These are phyloP conservation scores for Nitzschia palea DNA, from an alignment of 108 stramenopile species.

Conservation along the genomic window DNA sequence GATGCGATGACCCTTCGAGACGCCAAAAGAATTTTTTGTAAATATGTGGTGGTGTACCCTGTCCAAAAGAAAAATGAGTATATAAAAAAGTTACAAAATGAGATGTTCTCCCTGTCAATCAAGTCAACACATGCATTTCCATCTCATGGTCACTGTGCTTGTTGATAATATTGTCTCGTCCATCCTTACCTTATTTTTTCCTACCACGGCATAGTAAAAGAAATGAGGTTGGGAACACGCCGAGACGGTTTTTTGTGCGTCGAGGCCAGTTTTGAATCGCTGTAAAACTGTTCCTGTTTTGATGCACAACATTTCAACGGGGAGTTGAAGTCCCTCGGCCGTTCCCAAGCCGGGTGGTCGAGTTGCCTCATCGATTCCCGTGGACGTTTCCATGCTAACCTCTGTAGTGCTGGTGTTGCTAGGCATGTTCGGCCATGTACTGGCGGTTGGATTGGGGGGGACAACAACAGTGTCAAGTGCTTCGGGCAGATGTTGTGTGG, in stretches of 20 bases:
- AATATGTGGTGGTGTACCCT: slow-evolving; percentile 1
- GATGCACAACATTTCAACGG: neutral
- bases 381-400: neutral
- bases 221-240: neutral
- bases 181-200: neutral
- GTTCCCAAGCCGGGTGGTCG: neutral
- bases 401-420: neutral
- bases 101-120: neutral
- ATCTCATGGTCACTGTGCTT: too few relatives aligned
- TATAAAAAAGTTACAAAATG: neutral
- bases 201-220: neutral
- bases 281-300: neutral
- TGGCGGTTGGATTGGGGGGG: too few relatives aligned
- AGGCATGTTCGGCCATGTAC: too few relatives aligned
- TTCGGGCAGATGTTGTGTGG: neutral
- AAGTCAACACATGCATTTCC: too few relatives aligned
- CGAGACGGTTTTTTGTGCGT: neutral
- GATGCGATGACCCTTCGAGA: neutral
- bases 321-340: neutral
- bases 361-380: neutral
- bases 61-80: neutral
- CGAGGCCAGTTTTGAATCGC: neutral
- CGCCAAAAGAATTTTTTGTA: slow-evolving; percentile 4
- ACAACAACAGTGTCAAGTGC: neutral
- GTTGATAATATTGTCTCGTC: neutral